A percentile compares a stretch with the other conserved stretches of the same genome.
Evolutionary conservation across 176 grass and related monocot genomes (phyloP).

Genomic region (Alopecurus myosuroides): DNA sequence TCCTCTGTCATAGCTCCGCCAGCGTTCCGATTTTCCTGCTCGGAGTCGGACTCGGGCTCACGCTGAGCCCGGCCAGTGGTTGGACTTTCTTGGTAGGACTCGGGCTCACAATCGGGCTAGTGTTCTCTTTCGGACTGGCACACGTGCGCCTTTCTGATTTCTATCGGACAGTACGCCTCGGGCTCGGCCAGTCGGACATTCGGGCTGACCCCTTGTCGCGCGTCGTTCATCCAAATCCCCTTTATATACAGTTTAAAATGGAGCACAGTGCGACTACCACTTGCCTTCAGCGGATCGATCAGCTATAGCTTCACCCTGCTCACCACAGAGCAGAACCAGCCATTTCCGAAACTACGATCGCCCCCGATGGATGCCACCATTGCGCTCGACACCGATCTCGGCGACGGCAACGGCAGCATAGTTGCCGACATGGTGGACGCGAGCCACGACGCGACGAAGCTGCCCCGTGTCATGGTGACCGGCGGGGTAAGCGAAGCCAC

Average conservation of each 20-base stretch:
- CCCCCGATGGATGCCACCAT: not conserved
- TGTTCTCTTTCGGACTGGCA: not conserved
- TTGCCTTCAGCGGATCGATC: not conserved
- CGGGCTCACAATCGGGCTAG: not conserved
- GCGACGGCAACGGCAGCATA: not conserved
- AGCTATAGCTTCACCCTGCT: not conserved
- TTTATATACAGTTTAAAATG: not conserved
- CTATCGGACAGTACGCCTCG: not conserved
- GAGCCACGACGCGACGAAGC: not conserved
- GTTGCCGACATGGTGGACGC: not conserved
- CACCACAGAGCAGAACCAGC: not conserved
- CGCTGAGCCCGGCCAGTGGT: too few species aligned
- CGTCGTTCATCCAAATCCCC: not conserved
- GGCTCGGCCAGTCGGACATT: not conserved
- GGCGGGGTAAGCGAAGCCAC: slow-evolving; percentile 7
- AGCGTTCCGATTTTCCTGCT: not conserved
- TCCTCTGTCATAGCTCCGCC: too few species aligned
- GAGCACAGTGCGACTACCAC: not conserved
- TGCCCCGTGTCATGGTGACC: not conserved
- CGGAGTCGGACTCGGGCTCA: too few species aligned
- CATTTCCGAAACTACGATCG: not conserved
- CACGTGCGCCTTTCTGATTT: not conserved
- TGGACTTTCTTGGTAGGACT: not conserved
- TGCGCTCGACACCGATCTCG: not conserved
- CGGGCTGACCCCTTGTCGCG: too few species aligned